Conservation (phyloP, 139 green algal species). For the Gonium pectorale region DNA sequence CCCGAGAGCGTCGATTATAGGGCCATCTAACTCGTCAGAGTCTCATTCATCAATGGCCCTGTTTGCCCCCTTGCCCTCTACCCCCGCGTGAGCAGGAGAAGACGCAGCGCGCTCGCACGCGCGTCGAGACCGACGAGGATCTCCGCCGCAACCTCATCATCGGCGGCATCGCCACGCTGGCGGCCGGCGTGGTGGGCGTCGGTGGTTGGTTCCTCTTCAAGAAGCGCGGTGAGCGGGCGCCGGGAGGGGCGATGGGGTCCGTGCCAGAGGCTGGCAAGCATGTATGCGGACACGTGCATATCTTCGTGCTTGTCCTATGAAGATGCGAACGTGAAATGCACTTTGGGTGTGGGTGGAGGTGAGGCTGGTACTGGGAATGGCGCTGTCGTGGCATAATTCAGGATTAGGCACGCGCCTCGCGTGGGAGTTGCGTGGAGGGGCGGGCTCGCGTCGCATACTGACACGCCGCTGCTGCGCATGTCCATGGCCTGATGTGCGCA, state of each 20-base stretch:
- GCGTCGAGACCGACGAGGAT: conserved; percentile 17
- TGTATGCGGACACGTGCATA: too few species aligned
- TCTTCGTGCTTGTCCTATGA: too few species aligned
- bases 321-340: too few species aligned
- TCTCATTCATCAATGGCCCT: not conserved
- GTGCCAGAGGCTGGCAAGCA: not conserved
- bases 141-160: conserved; percentile 24
- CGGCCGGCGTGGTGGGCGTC: not conserved
- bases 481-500: too few species aligned
- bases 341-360: not conserved
- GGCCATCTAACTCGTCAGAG: too few species aligned
- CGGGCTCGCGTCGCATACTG: too few species aligned
- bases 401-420: too few species aligned
- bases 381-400: too few species aligned
- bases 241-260: not conserved
- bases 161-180: not conserved
- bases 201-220: conserved; percentile 43
- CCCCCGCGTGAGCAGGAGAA: not conserved
- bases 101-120: not conserved
- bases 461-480: too few species aligned
- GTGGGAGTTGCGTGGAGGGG: too few species aligned
- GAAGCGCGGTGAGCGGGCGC: not conserved
- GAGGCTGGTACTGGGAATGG: too few species aligned
- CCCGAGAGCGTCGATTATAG: too few species aligned
- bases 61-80: not conserved